Evolutionary conservation across 768 basidiomycete species (phyloP), one percentile per base, ranked within the genome.

Genomic region (Kwoniella pini): DNA sequence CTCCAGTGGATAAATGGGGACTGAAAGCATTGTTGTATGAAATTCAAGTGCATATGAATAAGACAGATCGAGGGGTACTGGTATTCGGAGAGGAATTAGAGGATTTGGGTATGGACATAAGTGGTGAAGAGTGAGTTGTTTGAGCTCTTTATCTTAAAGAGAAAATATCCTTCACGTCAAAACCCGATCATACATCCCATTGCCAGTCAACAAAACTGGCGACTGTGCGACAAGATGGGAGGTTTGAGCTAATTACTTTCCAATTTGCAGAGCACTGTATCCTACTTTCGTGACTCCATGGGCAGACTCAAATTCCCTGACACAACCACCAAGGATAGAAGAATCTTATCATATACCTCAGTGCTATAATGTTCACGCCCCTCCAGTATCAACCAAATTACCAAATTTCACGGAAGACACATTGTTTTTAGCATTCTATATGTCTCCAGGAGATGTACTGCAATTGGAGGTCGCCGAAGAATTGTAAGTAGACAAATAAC

Each of bases 391-490:
- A 50, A 70, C 67, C 4, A 80, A 80, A 64, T 68, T 80, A 46
- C 61, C 63, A 31, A 69, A 70, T 53, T 95, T 98, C 80, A 89
- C 88, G 78, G 94, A 97, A 78, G 94, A 98, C 80, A 96, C 94
- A 15, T 81, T 98, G 26, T 96, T 98, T 80, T 95, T 91, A 83
- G 93, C 95, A 86, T 98, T 98, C 83, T 98, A 97, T 81, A 87
- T 91, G 57, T 87, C 86, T 79, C 91, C 94, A 58, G 82, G 90
- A 72, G 94, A 98, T 80, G 87, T 88, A 39, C 81, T 95, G 55
- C 94, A 98, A 79, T 63, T 78, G 28, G 93, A 98, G 80, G 85
- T 92, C 51, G 94, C 94, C 15, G 92, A 91, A 46, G 94, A 97
- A 81, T 82, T 98, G 91, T 95, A 80, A 79, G 90, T 86, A 4